Conservation (phyloP, 257 asterid genomes). For the Nicotiana otophora region DNA sequence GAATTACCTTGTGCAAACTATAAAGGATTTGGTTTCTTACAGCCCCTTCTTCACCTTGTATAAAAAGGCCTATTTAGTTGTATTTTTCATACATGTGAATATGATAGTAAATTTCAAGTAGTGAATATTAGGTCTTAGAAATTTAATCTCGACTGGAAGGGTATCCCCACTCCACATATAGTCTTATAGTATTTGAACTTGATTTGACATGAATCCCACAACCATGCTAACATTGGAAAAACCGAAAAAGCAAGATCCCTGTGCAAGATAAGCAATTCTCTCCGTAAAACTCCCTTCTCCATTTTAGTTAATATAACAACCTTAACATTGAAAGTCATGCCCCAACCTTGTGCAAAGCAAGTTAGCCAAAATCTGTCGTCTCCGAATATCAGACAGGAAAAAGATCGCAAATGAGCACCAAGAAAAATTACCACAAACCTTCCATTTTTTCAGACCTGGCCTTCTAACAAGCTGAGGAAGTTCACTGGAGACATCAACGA, state of each 20-base stretch:
- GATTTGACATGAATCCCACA: background rate
- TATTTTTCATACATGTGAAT: background rate
- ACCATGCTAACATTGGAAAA: background rate
- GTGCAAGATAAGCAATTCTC: background rate
- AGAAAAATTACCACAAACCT: constrained; percentile 37
- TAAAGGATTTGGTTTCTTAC: background rate
- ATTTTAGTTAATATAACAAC: background rate
- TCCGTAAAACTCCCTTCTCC: background rate
- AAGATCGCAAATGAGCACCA: background rate
- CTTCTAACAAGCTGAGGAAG: constrained; percentile 89
- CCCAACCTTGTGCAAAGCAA: background rate
- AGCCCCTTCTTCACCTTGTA: background rate
- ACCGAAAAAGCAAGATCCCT: background rate
- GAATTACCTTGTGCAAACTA: background rate
- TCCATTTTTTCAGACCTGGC: constrained; percentile 91
- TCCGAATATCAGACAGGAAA: background rate
- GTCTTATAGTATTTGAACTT: background rate
- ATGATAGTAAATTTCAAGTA: background rate
- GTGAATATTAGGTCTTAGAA: background rate
- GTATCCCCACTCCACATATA: background rate
- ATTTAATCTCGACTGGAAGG: background rate
- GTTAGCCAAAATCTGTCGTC: background rate
- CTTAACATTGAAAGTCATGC: background rate
- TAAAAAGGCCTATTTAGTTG: background rate
- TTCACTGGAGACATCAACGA: constrained; percentile 74